These are phyloP conservation scores for Shiraia sp. DNA, from an alignment of 2,329 filamentous ascomycete species.

Conservation along the genomic window DNA sequence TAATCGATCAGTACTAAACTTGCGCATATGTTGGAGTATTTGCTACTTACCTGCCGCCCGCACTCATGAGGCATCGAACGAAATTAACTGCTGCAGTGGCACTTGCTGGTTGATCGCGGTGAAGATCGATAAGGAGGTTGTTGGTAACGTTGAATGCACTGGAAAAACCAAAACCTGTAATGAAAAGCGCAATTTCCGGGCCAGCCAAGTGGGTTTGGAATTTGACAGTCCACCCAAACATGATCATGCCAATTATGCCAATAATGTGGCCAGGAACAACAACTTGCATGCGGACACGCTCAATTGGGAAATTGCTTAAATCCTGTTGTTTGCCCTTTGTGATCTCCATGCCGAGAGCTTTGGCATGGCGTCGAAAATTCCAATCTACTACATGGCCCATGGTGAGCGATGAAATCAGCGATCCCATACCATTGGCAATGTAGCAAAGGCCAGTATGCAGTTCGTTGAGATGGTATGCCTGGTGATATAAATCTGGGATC, in stretches of 20 bases:
- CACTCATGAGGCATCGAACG: slow-evolving; percentile 42
- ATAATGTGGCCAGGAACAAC: slow-evolving; percentile 43
- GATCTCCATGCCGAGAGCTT: slow-evolving; percentile 63
- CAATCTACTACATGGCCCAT: slow-evolving; percentile 61
- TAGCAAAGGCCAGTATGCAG: slow-evolving; percentile 37
- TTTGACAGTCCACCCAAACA: slow-evolving; percentile 50
- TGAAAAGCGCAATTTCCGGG: slow-evolving; percentile 53
- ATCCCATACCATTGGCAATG: slow-evolving; percentile 33
- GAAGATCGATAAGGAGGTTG: slow-evolving; percentile 52
- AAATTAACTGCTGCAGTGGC: slow-evolving; percentile 47
- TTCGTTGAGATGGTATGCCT: slow-evolving; percentile 35
- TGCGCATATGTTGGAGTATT: neutral
- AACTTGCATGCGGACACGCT: slow-evolving; percentile 48
- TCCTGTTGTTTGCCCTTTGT: slow-evolving; percentile 61
- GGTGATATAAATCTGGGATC: slow-evolving; percentile 30
- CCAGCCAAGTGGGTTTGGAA: slow-evolving; percentile 44
- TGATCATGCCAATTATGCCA: slow-evolving; percentile 37
- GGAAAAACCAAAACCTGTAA: slow-evolving; percentile 60
- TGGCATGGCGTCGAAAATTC: slow-evolving; percentile 73
- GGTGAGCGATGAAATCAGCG: slow-evolving; percentile 29
- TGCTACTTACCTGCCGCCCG: slow-evolving; percentile 29
- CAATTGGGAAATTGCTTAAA: slow-evolving; percentile 57
- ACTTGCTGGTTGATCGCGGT: slow-evolving; percentile 45
- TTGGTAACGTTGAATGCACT: slow-evolving; percentile 53
- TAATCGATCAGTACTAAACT: neutral